These are phyloP conservation scores for Phytophthora aleatoria DNA, from an alignment of 352 stramenopile genomes.

Conservation along the genomic window DNA sequence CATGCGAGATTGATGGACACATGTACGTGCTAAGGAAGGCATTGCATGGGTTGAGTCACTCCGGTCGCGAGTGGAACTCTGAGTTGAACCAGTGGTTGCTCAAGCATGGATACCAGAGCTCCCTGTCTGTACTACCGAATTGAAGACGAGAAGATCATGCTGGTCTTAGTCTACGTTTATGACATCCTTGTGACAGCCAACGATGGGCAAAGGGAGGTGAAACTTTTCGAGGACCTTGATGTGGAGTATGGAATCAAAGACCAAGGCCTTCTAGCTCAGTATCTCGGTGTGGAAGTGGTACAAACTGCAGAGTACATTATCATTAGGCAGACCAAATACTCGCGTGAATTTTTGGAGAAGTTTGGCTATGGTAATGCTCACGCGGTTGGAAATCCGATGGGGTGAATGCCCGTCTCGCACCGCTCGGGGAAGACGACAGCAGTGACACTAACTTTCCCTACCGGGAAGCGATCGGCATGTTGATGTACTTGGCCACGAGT, in stretches of 20 bases:
- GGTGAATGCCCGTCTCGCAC: neutral
- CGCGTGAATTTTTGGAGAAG: neutral
- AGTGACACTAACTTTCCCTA: neutral
- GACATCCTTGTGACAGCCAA: neutral
- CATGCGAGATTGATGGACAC: slow-evolving; percentile 1
- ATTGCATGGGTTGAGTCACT: slow-evolving; percentile 10
- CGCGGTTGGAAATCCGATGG: neutral
- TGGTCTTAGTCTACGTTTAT: neutral
- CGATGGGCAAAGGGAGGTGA: neutral
- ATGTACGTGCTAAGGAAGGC: neutral
- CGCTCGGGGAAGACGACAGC: neutral
- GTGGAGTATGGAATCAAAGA: neutral
- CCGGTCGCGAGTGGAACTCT: slow-evolving; percentile 13
- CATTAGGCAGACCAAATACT: neutral
- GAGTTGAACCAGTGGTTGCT: slow-evolving; percentile 17
- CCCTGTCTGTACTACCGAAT: slow-evolving; percentile 8
- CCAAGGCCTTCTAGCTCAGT: neutral
- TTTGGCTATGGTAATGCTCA: neutral
- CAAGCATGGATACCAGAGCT: neutral
- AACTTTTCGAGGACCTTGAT: neutral
- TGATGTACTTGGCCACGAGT: neutral
- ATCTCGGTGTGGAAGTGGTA: no score
- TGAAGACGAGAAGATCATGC: neutral
- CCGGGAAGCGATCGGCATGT: neutral
- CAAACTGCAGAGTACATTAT: neutral